Percentiles rank a stretch among this genome's conserved stretches.
Conservation (phyloP, 805 yeast species). For the Blastobotrys mokoenaii region DNA sequence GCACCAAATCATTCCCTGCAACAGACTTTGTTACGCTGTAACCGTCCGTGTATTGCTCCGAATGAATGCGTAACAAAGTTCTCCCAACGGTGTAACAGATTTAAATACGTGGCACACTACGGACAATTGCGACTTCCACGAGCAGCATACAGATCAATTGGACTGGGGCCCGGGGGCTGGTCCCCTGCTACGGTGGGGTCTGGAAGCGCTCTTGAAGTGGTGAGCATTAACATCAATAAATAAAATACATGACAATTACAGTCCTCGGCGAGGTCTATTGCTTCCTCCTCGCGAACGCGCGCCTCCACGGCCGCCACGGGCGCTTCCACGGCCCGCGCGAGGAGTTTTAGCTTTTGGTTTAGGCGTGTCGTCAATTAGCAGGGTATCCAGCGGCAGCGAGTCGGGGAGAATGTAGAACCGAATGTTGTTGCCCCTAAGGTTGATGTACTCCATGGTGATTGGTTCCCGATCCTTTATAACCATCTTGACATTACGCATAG, state of each 20-base stretch:
- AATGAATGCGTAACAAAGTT: too few species aligned
- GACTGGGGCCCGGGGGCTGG: too few species aligned
- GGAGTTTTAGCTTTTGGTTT: constrained; percentile 25
- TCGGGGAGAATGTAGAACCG: constrained; percentile 82
- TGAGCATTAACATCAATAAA: neutral
- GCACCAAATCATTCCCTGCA: too few species aligned
- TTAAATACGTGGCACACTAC: too few species aligned
- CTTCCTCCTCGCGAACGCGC: neutral
- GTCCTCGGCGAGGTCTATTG: neutral
- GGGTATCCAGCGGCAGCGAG: constrained; percentile 55
- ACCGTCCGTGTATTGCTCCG: too few species aligned
- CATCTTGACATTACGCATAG: constrained; percentile 71
- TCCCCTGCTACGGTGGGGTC: too few species aligned
- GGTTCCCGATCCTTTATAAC: constrained; percentile 66
- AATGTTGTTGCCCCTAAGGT: constrained; percentile 82
- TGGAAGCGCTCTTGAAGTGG: too few species aligned
- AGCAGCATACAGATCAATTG: too few species aligned
- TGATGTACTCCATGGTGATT: constrained; percentile 63
- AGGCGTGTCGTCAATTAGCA: constrained; percentile 37
- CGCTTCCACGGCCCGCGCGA: neutral
- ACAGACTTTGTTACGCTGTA: too few species aligned
- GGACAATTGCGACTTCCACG: too few species aligned
- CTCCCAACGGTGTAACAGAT: too few species aligned
- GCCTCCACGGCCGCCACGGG: constrained; percentile 4
- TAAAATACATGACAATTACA: constrained; percentile 4